Base-by-base conservation (phyloP, 148 eudicot genomes). In the Fallopia convolvulus region DNA sequence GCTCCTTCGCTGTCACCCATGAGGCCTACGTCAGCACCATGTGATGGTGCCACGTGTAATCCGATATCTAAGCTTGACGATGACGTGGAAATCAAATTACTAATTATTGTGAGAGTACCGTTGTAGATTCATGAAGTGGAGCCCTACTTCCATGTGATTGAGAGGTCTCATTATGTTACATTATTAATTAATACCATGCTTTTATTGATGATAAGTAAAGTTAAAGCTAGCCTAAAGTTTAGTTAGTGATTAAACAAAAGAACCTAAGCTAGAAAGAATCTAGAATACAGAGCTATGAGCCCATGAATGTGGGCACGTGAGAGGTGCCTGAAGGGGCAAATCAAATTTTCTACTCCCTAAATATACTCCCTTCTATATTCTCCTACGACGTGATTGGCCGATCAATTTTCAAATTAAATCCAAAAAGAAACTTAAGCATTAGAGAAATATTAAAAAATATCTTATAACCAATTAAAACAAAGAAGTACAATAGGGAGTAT, bases 51-150 rank as follows among this genome's bases (percentile, higher is more conserved):
- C 44, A 68, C 72, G 44, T 68, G 72, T 13, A 36, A 15, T 26
- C 30, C 30, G 30, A 26, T 26, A 26, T 6, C 6, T 68, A 68
- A 15, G 46, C 46, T 68, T 1, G 42, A 68, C 39, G 6, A 36
- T 68, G 72, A 68, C 72, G 44, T 68, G 44, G 72, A 68, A 68
- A 68, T 68, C 72, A 68, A 15, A 17, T 68, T 68, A 68, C 44
- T 33, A 36, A 39, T 39, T 39, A 33, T 26, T 26, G 30, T 68
- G 46, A 68, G 44, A 36, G 46, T 23, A 39, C 72, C 41, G 72
- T 68, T 58, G 23, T 15, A 8, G 32, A 6, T 42, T 8, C 65
- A n/a, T 21, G 23, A 56, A 21, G 65, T 21, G 30, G 65, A 21
- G 70, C 18, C 70, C 13, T 30, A 30, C 13, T 20, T 58, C 30